phyloP scores from a whole-genome alignment of 768 basidiomycete genomes.

The Collybia mongolica region DNA sequence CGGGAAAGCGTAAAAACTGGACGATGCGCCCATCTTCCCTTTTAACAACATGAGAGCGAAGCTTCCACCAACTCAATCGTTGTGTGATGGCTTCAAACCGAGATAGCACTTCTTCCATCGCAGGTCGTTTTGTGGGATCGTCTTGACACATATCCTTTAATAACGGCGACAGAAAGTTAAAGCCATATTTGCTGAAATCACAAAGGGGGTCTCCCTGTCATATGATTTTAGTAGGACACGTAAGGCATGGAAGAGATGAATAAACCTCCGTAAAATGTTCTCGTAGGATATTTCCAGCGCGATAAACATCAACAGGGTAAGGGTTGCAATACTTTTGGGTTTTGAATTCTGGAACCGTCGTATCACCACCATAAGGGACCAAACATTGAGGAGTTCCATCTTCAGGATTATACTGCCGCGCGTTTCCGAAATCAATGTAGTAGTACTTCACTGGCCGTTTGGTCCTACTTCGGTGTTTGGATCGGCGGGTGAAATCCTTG shows the following conservation, averaged over 20 bases:
- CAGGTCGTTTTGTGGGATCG: constrained; percentile 30
- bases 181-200: constrained; percentile 4
- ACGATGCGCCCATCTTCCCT: not conserved
- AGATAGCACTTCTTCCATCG: constrained; percentile 25
- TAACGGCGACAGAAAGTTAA: constrained; percentile 18
- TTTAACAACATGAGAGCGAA: constrained; percentile 25
- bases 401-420: constrained; percentile 16
- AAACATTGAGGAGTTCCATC: constrained; percentile 19
- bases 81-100: constrained; percentile 19
- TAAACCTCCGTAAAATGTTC: constrained; percentile 15
- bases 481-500: constrained; percentile 3
- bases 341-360: constrained; percentile 31
- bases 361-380: constrained; percentile 37
- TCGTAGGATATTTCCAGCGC: constrained; percentile 30
- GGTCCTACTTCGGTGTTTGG: constrained; percentile 10
- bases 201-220: not conserved
- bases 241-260: not conserved
- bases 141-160: constrained; percentile 16
- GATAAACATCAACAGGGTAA: constrained; percentile 35
- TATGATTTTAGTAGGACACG: not conserved
- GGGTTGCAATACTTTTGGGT: constrained; percentile 22
- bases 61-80: constrained; percentile 17
- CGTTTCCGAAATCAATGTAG: constrained; percentile 23
- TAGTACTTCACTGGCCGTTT: constrained; percentile 18
- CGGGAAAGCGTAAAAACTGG: not conserved